Evolutionary conservation across 2,329 filamentous ascomycete species (phyloP), one percentile per base, ranked within the genome.

Genomic region (Apiospora marii): DNA sequence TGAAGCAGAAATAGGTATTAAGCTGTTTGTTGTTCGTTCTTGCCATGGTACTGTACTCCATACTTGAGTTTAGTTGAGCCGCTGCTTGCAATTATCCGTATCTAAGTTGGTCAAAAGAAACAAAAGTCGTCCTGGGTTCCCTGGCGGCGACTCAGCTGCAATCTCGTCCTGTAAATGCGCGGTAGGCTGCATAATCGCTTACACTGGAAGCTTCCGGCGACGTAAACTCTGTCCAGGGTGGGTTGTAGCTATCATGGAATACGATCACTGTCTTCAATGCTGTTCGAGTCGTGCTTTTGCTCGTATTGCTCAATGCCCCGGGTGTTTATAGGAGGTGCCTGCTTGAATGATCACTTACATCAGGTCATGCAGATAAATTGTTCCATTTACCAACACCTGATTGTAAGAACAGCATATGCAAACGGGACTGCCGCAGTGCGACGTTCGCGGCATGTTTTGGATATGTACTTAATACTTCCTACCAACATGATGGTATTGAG

Each of bases 1-100:
- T 64, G 58, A 64, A 51, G 53, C 53, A 61, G 22, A 53, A 61
- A n/a, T n/a, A n/a, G n/a, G 6, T 61, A 30, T 37, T 24, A 22
- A 41, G 58, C 30, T 37, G 34, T n/a, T 41, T 37, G 34, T n/a
- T 41, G 34, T 30, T 64, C 41, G 58, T 22, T 64, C 34, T n/a
- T n/a, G 10, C 51, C 13, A 58, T 19, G 51, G 27, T 58, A 58
- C 12, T 13, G n/a, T 16, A 58, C 27, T 10, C 46, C 22, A n/a
- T 61, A 61, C 30, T 37, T 37, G 53, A 37, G 34, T 30, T 30
- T 30, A 37, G 30, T n/a, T 64, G 8, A n/a, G 27, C 22, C 53
- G 34, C 58, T 64, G n/a, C 37, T 64, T 41, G 37, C 7, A 64
- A 41, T 64, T 41, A 64, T n/a, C 41, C 58, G 41, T 12, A 64